These are phyloP conservation scores for Ramalina intermedia DNA, from an alignment of 495 filamentous ascomycete genomes.

Conservation along the genomic window DNA sequence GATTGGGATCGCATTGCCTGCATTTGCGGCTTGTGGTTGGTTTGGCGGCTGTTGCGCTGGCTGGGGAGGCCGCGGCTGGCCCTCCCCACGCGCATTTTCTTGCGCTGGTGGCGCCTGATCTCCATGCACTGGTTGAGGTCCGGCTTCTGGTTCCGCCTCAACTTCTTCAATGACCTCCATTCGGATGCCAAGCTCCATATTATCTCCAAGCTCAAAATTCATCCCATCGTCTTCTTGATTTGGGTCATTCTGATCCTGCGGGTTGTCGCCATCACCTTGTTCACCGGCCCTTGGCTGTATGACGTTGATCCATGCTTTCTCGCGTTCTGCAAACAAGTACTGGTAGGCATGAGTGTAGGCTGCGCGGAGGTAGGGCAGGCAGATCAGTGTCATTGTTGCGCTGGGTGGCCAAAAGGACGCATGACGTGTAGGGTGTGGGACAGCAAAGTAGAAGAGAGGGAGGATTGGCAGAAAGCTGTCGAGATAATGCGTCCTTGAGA, in stretches of 20 bases:
- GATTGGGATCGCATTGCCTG: constrained; percentile 27
- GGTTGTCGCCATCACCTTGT: constrained; percentile 13
- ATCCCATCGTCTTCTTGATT: constrained; percentile 24
- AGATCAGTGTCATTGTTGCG: constrained; percentile 50
- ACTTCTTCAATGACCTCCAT: constrained; percentile 26
- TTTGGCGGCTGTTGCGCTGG: constrained; percentile 1
- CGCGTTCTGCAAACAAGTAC: constrained; percentile 43
- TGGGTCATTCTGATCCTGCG: constrained; percentile 21
- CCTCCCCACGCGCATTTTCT: background rate
- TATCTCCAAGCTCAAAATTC: constrained; percentile 26
- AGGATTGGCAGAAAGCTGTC: constrained; percentile 47
- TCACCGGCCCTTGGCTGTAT: constrained; percentile 47
- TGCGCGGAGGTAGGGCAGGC: constrained; percentile 53
- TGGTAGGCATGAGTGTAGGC: constrained; percentile 54
- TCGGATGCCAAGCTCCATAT: constrained; percentile 25
- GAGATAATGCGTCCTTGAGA: constrained; percentile 42
- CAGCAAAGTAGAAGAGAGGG: constrained; percentile 47
- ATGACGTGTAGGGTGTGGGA: constrained; percentile 27
- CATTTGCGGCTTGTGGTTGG: background rate
- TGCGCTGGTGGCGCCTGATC: background rate
- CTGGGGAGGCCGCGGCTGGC: background rate
- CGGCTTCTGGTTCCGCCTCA: constrained; percentile 26
- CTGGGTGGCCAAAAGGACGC: constrained; percentile 58
- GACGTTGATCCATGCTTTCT: constrained; percentile 51
- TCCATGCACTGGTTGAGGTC: constrained; percentile 11